Conservation (phyloP, 2,329 filamentous ascomycete species). For the Parastagonospora nodorum region DNA sequence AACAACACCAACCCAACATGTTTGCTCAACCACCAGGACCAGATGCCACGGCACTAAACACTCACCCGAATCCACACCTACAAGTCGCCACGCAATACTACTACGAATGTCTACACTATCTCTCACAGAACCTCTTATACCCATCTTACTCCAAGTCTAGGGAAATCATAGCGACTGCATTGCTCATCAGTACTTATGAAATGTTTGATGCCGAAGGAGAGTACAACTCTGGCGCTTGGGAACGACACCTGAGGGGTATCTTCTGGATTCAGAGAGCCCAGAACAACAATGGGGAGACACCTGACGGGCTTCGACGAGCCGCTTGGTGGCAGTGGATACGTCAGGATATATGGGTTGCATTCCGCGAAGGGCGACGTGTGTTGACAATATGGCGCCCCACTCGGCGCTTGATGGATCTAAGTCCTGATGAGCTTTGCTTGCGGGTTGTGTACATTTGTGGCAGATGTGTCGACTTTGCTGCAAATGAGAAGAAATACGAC, state of each 20-base stretch:
- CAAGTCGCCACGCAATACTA: constrained; percentile 59
- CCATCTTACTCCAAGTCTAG: constrained; percentile 61
- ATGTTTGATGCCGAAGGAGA: constrained; percentile 64
- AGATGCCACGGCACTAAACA: constrained; percentile 10
- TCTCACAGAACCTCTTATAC: constrained; percentile 64
- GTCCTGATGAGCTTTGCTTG: constrained; percentile 60
- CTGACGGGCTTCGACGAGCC: constrained; percentile 59
- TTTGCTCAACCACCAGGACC: constrained; percentile 29
- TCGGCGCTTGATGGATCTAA: constrained; percentile 54
- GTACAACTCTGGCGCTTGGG: constrained; percentile 57
- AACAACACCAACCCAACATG: constrained; percentile 29
- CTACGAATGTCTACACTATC: constrained; percentile 66
- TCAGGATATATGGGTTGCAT: constrained; percentile 70
- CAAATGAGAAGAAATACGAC: constrained; percentile 55
- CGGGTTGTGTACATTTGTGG: constrained; percentile 61
- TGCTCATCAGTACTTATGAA: constrained; percentile 68
- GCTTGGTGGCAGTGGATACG: constrained; percentile 71
- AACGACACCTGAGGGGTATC: constrained; percentile 66
- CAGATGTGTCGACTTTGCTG: constrained; percentile 63
- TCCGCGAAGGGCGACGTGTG: constrained; percentile 61
- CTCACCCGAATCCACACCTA: constrained; percentile 37
- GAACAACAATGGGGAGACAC: constrained; percentile 63
- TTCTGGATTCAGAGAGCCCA: constrained; percentile 70
- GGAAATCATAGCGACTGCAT: constrained; percentile 63
- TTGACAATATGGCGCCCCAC: constrained; percentile 65